phyloP scores from a whole-genome alignment of 2,329 filamentous ascomycete genomes.

The Davidsoniella neocaledoniae region DNA sequence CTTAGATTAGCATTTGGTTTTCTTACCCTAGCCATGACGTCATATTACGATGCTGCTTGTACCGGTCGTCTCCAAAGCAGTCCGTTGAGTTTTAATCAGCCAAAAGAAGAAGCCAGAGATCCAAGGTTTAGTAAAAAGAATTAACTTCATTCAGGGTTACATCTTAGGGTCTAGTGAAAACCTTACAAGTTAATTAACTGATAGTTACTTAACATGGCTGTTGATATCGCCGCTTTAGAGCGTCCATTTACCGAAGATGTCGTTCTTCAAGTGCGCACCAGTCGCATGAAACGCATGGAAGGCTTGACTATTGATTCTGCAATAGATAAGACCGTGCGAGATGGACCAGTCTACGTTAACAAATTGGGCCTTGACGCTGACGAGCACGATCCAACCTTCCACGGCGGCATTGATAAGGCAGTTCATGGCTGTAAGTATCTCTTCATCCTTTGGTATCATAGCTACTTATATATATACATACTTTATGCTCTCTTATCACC shows the following conservation, averaged over 20 bases:
- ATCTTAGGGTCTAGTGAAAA: no score
- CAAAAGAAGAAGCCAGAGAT: no score
- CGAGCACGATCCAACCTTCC: slow-evolving; percentile 44
- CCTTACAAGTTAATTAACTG: no score
- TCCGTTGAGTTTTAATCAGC: no score
- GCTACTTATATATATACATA: neutral
- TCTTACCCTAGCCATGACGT: no score
- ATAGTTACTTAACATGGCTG: neutral
- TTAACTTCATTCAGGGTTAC: no score
- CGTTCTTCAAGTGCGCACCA: slow-evolving; percentile 39
- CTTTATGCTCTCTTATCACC: neutral
- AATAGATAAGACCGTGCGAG: slow-evolving; percentile 35
- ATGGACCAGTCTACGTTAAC: slow-evolving; percentile 28
- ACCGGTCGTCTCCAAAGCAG: no score
- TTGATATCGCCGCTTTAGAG: neutral
- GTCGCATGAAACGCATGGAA: slow-evolving; percentile 37
- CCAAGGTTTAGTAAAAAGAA: no score
- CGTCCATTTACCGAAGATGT: slow-evolving; percentile 21
- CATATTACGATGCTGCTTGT: no score
- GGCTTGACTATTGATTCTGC: slow-evolving; percentile 35
- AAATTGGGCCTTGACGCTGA: slow-evolving; percentile 38
- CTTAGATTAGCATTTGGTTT: neutral
- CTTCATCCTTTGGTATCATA: neutral
- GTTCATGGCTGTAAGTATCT: slow-evolving; percentile 35
- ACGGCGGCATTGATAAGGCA: slow-evolving; percentile 47